A percentile compares a stretch with the other conserved stretches of the same genome.
Conservation (phyloP, 495 filamentous ascomycete genomes). For the Neurospora sp. region DNA sequence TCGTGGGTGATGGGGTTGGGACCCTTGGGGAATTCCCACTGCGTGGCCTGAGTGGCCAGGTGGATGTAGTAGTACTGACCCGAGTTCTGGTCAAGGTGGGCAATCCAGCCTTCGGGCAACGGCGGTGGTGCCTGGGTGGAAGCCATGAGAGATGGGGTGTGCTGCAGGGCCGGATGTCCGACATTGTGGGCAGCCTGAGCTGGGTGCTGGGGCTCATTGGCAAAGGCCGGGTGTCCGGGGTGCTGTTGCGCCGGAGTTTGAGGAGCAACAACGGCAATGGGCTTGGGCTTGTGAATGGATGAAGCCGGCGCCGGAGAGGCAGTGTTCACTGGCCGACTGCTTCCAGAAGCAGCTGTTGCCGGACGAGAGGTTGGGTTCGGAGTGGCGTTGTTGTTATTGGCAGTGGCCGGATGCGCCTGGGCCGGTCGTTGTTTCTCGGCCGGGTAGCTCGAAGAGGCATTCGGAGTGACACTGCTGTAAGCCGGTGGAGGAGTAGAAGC, state of each 20-base stretch:
- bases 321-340: neutral
- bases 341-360: neutral
- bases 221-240: constrained; percentile 69
- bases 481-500: constrained; percentile 83
- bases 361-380: constrained; percentile 3
- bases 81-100: constrained; percentile 86
- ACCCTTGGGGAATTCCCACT: constrained; percentile 97
- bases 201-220: constrained; percentile 53
- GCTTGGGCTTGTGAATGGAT: constrained; percentile 10
- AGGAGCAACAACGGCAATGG: constrained; percentile 9
- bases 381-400: constrained; percentile 19
- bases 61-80: constrained; percentile 99
- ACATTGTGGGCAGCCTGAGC: constrained; percentile 23
- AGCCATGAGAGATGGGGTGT: constrained; percentile 40
- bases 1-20: constrained; percentile 76
- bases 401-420: constrained; percentile 12
- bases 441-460: constrained; percentile 48
- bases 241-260: constrained; percentile 37
- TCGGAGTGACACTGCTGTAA: constrained; percentile 67
- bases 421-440: constrained; percentile 57
- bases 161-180: constrained; percentile 31
- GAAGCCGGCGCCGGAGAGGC: constrained; percentile 2
- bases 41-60: constrained; percentile 86
- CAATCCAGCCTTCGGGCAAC: constrained; percentile 95
- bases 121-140: constrained; percentile 78